phyloP scores from a whole-genome alignment of 108 stramenopile species.

The Seminavis robusta region DNA sequence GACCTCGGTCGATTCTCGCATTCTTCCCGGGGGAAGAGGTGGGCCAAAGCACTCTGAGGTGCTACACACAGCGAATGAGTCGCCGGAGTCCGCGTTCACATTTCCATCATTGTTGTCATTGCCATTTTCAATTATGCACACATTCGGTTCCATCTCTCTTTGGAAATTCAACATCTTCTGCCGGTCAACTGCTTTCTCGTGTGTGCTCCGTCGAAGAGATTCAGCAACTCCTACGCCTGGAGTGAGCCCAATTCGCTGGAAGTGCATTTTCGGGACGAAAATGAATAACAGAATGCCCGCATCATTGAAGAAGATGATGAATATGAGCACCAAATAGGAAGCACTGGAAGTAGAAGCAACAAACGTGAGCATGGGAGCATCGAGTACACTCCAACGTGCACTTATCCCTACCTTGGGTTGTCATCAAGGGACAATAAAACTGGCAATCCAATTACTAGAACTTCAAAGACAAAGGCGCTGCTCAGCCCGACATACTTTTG shows the following conservation, averaged over 20 bases:
- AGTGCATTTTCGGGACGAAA: constrained; percentile 20
- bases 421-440: constrained; percentile 36
- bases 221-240: constrained; percentile 21
- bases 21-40: too few species aligned
- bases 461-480: constrained; percentile 27
- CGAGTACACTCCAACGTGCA: too few species aligned
- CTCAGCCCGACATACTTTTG: constrained; percentile 41
- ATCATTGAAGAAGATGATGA: constrained; percentile 19
- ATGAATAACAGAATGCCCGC: constrained; percentile 8
- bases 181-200: constrained; percentile 5
- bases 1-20: too few species aligned
- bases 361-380: too few species aligned
- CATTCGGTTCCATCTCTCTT: too few species aligned
- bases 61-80: too few species aligned
- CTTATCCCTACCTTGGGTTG: constrained; percentile 25
- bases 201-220: constrained; percentile 3
- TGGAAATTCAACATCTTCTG: too few species aligned
- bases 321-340: constrained; percentile 13
- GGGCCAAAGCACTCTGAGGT: too few species aligned
- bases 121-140: too few species aligned
- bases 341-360: too few species aligned
- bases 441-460: constrained; percentile 43
- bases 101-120: too few species aligned
- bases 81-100: too few species aligned
- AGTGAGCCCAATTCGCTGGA: constrained; percentile 19